These are phyloP conservation scores for Nannochloris sp. DNA, from an alignment of 139 green algal species.

Conservation along the genomic window DNA sequence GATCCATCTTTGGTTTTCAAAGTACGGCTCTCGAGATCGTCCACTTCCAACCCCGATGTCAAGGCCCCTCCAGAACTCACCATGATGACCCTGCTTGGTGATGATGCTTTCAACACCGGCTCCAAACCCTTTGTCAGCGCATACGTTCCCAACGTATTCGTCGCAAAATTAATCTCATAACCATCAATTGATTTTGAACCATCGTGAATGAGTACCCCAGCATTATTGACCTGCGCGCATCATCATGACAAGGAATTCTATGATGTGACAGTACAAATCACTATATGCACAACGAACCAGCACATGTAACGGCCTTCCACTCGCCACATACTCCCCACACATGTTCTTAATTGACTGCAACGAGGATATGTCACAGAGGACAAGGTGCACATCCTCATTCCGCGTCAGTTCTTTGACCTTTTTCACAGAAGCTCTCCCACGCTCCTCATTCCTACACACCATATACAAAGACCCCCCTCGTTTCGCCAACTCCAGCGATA, in stretches of 20 bases:
- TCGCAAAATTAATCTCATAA: slow-evolving; percentile 53
- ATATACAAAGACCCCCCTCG: slow-evolving; percentile 46
- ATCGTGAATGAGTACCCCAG: slow-evolving; percentile 48
- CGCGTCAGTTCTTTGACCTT: slow-evolving; percentile 25
- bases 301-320: slow-evolving; percentile 30
- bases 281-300: slow-evolving; percentile 15
- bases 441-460: slow-evolving; percentile 46
- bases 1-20: slow-evolving; percentile 15
- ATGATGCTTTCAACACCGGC: slow-evolving; percentile 21
- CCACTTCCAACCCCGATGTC: slow-evolving; percentile 36
- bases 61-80: slow-evolving; percentile 52
- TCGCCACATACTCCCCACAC: slow-evolving; percentile 26
- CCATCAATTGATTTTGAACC: slow-evolving; percentile 33
- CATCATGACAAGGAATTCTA: too few relatives aligned
- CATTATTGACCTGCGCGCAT: slow-evolving; percentile 50
- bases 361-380: slow-evolving; percentile 53
- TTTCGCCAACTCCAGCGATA: slow-evolving; percentile 31
- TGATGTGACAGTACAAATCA: too few relatives aligned
- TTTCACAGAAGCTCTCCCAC: slow-evolving; percentile 33
- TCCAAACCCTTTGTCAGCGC: slow-evolving; percentile 46
- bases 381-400: slow-evolving; percentile 49
- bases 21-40: slow-evolving; percentile 28
- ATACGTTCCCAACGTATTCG: slow-evolving; percentile 48
- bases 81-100: slow-evolving; percentile 38
- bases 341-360: slow-evolving; percentile 35